Evolutionary conservation across 176 grass and related monocot genomes (phyloP).

Genomic region (Musa troglodytarum): DNA sequence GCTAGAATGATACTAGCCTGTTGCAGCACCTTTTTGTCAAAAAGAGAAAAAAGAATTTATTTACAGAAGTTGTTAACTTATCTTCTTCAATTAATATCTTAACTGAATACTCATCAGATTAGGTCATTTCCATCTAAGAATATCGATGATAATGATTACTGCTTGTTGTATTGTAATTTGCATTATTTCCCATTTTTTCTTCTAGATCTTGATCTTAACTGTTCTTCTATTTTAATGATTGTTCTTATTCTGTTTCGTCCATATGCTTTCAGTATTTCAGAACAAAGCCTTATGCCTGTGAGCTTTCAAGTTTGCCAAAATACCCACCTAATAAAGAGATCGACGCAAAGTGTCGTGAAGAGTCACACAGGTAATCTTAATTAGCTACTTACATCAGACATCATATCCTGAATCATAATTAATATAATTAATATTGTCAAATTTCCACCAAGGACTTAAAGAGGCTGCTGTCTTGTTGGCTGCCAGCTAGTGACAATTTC

Average conservation of each 20-base stretch:
- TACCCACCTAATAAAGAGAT: conserved; percentile 80
- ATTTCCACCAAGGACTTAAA: no score
- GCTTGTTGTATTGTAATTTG: no score
- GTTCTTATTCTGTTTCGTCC: conserved; percentile 6
- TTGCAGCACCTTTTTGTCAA: no score
- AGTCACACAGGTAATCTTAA: conserved; percentile 38
- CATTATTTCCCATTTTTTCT: no score
- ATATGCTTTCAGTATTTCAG: conserved; percentile 48
- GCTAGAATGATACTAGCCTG: no score
- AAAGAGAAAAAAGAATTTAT: no score
- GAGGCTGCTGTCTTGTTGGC: no score
- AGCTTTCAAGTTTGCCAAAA: conserved; percentile 58
- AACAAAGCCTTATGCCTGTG: conserved; percentile 64
- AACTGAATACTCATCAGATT: no score
- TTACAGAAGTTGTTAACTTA: no score
- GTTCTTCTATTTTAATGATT: neutral
- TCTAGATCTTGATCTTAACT: neutral
- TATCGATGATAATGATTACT: no score
- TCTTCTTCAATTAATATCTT: no score
- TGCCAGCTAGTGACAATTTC: neutral
- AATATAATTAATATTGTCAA: neutral
- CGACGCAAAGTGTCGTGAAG: conserved; percentile 60
- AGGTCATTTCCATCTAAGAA: no score
- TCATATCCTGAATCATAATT: neutral
- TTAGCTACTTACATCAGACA: neutral